Evolutionary conservation across 208 protist species (phyloP).

Genomic region (Leishmania arabica): DNA sequence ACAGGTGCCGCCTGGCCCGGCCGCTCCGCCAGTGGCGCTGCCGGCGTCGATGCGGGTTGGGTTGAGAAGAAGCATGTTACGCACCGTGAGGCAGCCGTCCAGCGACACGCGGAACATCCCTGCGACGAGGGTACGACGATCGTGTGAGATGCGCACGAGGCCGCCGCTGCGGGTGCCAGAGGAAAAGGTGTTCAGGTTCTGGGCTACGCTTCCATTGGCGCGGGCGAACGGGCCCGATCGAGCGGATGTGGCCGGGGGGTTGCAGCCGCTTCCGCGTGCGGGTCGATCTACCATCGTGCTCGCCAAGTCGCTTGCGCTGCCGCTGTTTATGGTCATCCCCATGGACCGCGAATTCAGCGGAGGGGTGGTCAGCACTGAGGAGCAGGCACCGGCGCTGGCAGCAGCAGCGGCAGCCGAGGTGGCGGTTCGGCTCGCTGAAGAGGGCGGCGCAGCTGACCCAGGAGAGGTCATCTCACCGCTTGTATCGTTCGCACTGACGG

Average conservation of each 20-base stretch:
- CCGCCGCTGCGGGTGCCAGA: constrained; percentile 14
- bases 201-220: not conserved
- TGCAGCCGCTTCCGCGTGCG: not conserved
- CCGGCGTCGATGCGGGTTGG: constrained; percentile 35
- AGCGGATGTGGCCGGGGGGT: not conserved
- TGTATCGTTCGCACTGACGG: not conserved
- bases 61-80: constrained; percentile 83
- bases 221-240: not conserved
- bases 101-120: constrained; percentile 77
- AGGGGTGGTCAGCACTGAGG: not conserved
- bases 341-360: not conserved
- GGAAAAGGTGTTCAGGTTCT: not conserved
- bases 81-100: constrained; percentile 80
- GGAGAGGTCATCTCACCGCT: constrained; percentile 5
- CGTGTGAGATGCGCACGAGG: constrained; percentile 65
- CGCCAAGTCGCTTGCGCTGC: not conserved
- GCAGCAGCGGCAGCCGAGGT: not conserved
- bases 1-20: not conserved
- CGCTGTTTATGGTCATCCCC: not conserved
- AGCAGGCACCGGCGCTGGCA: not conserved
- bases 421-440: constrained; percentile 1
- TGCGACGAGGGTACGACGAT: constrained; percentile 56
- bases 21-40: not conserved
- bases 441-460: not conserved
- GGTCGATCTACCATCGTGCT: not conserved